Evolutionary conservation across 176 grass and related monocot genomes (phyloP).

Genomic region (Oryza glaberrima): DNA sequence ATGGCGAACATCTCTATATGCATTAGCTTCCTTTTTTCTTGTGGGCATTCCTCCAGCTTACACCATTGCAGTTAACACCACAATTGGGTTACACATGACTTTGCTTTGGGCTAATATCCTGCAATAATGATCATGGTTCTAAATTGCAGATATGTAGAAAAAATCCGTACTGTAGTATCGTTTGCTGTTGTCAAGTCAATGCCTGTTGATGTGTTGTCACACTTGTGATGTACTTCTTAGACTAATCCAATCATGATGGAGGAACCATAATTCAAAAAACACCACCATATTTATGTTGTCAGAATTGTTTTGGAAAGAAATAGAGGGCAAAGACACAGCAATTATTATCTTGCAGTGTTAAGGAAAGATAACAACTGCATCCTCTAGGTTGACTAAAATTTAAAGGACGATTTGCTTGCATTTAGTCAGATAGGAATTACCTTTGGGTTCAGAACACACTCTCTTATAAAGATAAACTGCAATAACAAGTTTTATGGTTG

Average conservation of each 20-base stretch:
- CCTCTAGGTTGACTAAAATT: constrained; percentile 11
- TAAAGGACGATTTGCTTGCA: not conserved
- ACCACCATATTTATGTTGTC: constrained; percentile 13
- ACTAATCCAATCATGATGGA: constrained; percentile 8
- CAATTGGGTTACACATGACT: not conserved
- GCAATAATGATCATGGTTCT: not conserved
- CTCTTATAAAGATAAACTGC: not conserved
- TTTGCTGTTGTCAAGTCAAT: constrained; percentile 30
- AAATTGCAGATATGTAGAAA: constrained; percentile 7
- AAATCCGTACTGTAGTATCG: not conserved
- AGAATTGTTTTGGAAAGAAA: constrained; percentile 2
- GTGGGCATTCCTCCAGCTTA: constrained; percentile 11
- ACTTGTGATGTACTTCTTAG: not conserved
- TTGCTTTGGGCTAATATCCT: constrained; percentile 28
- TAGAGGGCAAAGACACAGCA: not conserved
- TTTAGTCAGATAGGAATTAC: not conserved
- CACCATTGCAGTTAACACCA: constrained; percentile 6
- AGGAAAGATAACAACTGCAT: not conserved
- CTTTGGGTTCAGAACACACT: not conserved
- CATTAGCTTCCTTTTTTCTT: constrained; percentile 18
- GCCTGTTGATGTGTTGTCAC: not conserved
- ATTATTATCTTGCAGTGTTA: constrained; percentile 8
- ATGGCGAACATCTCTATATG: not conserved
- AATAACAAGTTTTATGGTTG: not conserved
- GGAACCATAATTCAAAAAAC: constrained; percentile 14